These are phyloP conservation scores for Fulvia fulva DNA, from an alignment of 2,329 filamentous ascomycete species.

Conservation along the genomic window DNA sequence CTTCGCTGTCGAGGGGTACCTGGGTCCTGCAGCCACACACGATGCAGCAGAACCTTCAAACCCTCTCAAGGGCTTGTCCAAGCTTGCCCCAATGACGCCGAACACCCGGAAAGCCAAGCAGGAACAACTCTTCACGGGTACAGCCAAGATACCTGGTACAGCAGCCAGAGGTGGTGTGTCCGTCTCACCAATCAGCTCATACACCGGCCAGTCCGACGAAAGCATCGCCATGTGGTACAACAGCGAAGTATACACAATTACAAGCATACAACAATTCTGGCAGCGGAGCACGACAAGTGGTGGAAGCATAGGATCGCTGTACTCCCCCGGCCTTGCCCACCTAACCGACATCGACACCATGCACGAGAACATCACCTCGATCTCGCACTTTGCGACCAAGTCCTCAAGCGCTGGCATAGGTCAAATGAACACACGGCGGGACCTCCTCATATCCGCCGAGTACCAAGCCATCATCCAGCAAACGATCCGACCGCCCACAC, in stretches of 20 bases:
- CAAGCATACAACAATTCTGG: slow-evolving; percentile 45
- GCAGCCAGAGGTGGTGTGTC: slow-evolving; percentile 42
- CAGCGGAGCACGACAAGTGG: slow-evolving; percentile 35
- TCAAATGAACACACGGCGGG: slow-evolving; percentile 42
- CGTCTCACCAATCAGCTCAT: slow-evolving; percentile 32
- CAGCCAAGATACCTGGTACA: slow-evolving; percentile 29
- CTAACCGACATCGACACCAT: slow-evolving; percentile 40
- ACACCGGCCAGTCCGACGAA: slow-evolving; percentile 39
- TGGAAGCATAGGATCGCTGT: slow-evolving; percentile 35
- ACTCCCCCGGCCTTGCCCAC: slow-evolving; percentile 40
- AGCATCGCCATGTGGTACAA: slow-evolving; percentile 47
- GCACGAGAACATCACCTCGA: slow-evolving; percentile 42
- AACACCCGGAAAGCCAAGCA: slow-evolving; percentile 47
- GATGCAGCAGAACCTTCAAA: slow-evolving; percentile 26
- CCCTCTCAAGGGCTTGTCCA: slow-evolving; percentile 31
- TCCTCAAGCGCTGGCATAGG: slow-evolving; percentile 33
- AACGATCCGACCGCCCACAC: slow-evolving; percentile 29
- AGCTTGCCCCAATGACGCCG: slow-evolving; percentile 49
- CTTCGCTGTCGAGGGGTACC: slow-evolving; percentile 30
- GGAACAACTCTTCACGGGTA: slow-evolving; percentile 43
- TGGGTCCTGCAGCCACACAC: slow-evolving; percentile 23
- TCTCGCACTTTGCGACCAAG: slow-evolving; percentile 41
- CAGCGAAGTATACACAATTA: slow-evolving; percentile 42
- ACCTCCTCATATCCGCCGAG: slow-evolving; percentile 43
- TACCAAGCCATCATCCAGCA: slow-evolving; percentile 44